A percentile compares a stretch with the other conserved stretches of the same genome.
Evolutionary conservation across 345 rosid species (phyloP).

Genomic region (Sisymbrium irio): DNA sequence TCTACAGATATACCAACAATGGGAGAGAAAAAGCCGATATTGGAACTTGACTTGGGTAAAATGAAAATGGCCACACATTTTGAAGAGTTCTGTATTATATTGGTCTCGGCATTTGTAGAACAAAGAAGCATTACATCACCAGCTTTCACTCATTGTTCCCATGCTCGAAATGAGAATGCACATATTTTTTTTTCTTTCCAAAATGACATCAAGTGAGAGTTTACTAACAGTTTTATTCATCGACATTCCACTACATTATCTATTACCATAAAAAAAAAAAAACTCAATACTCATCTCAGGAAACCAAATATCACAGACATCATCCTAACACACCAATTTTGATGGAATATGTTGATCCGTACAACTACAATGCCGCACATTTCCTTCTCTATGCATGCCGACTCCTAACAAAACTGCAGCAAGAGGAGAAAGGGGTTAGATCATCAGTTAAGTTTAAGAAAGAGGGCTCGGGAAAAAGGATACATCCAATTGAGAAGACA

Average conservation of each 20-base stretch:
- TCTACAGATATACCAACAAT: neutral
- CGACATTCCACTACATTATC: neutral
- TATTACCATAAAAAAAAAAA: neutral
- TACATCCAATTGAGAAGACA: neutral
- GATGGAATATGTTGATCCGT: neutral
- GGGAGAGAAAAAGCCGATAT: neutral
- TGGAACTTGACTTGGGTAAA: neutral
- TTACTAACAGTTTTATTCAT: constrained; percentile 1
- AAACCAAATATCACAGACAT: constrained; percentile 10
- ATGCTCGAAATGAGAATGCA: neutral
- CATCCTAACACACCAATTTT: neutral
- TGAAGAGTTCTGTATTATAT: neutral
- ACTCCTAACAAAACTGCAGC: constrained; percentile 17
- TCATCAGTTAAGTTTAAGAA: neutral
- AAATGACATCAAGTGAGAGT: neutral
- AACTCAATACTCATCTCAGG: neutral
- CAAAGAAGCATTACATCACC: neutral
- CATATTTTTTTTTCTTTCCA: neutral
- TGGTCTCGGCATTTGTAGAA: neutral
- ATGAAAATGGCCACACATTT: neutral
- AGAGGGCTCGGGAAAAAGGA: neutral
- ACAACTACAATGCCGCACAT: neutral
- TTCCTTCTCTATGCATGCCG: neutral
- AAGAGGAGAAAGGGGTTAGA: neutral
- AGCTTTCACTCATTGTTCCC: neutral